Conservation (phyloP, 306 rosid species). For the Trifolium repens region DNA sequence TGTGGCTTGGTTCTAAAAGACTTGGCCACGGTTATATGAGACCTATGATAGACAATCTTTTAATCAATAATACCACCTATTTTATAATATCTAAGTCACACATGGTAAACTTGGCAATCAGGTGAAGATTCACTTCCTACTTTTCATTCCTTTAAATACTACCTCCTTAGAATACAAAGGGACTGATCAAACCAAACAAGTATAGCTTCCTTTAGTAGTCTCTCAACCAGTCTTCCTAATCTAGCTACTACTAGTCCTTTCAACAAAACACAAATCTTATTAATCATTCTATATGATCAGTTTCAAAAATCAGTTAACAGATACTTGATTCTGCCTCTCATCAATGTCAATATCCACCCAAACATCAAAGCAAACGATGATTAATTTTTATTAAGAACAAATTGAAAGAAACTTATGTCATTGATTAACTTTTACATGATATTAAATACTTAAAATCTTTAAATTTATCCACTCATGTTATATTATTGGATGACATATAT, state of each 20-base stretch:
- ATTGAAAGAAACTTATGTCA: too few relatives aligned
- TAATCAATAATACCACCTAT: too few relatives aligned
- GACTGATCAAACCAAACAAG: conserved; percentile 31
- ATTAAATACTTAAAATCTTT: too few relatives aligned
- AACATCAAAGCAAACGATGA: conserved; percentile 23
- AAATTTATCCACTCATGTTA: too few relatives aligned
- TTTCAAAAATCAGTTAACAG: conserved; percentile 35
- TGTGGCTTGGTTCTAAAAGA: too few relatives aligned
- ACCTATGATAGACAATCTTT: too few relatives aligned
- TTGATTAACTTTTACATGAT: too few relatives aligned
- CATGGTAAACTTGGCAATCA: too few relatives aligned
- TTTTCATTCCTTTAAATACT: conserved; percentile 32
- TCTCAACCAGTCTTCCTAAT: background rate
- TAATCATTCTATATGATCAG: conserved; percentile 29
- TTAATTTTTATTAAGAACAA: too few relatives aligned
- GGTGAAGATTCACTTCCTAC: conserved; percentile 15
- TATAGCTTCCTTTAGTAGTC: background rate
- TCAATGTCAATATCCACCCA: conserved; percentile 15
- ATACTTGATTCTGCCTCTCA: conserved; percentile 34
- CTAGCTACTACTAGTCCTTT: background rate
- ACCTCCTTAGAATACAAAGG: conserved; percentile 25
- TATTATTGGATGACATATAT: too few relatives aligned
- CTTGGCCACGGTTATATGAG: too few relatives aligned
- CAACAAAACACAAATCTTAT: background rate
- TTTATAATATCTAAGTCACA: too few relatives aligned